A percentile compares a stretch with the other conserved stretches of the same genome.
Evolutionary conservation across 2,329 filamentous ascomycete species (phyloP).

Genomic region (Exophiala lecanii-corni): DNA sequence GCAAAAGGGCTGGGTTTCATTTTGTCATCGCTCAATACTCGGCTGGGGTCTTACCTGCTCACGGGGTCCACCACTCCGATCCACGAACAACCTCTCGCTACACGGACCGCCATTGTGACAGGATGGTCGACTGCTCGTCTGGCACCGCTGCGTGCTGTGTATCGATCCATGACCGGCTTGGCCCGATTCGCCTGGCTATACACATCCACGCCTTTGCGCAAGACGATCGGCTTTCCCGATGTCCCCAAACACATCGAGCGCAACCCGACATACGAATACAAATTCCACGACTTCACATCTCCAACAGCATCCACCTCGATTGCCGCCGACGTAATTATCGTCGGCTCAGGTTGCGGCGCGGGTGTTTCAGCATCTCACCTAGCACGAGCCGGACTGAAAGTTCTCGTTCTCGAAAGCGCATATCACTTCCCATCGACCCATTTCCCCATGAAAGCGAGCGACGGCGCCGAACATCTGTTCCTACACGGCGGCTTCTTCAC

Average conservation of each 20-base stretch:
- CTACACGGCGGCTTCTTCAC: conserved; percentile 60
- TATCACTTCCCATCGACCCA: conserved; percentile 69
- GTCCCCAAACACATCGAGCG: conserved; percentile 51
- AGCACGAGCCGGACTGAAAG: conserved; percentile 57
- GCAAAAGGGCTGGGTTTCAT: conserved; percentile 49
- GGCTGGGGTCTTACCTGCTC: conserved; percentile 51
- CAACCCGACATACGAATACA: conserved; percentile 49
- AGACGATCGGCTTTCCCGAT: conserved; percentile 50
- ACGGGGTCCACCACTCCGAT: conserved; percentile 55
- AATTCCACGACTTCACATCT: conserved; percentile 55
- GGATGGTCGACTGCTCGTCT: conserved; percentile 52
- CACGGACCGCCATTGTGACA: conserved; percentile 51
- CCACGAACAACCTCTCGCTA: conserved; percentile 48
- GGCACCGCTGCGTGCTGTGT: conserved; percentile 47
- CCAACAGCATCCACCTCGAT: conserved; percentile 54
- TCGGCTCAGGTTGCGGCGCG: conserved; percentile 84
- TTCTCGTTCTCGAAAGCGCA: conserved; percentile 77
- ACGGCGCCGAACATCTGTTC: conserved; percentile 61
- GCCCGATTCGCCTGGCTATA: conserved; percentile 51
- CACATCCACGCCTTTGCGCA: conserved; percentile 46
- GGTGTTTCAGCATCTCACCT: conserved; percentile 53
- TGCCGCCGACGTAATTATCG: conserved; percentile 70
- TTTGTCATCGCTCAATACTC: conserved; percentile 51
- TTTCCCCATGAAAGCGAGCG: conserved; percentile 66
- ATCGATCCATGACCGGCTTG: conserved; percentile 46